Conservation (phyloP, 2,329 filamentous ascomycete genomes). For the Coccinonectria pachysandricola region DNA sequence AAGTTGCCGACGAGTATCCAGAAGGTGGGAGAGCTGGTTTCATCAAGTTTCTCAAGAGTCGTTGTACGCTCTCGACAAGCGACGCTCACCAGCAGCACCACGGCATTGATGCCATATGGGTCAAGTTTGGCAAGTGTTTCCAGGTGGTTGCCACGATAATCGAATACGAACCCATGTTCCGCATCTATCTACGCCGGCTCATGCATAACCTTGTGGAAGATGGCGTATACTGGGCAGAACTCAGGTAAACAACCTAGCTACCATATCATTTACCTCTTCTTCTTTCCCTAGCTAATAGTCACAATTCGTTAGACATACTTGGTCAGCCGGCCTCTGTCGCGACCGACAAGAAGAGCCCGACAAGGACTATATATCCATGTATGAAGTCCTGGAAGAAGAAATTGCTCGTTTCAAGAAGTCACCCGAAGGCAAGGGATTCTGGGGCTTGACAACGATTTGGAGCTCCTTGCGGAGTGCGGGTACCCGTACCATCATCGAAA, state of each 20-base stretch:
- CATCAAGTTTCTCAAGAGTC: conserved; percentile 62
- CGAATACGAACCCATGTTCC: conserved; percentile 85
- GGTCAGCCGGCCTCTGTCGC: conserved; percentile 59
- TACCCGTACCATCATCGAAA: conserved; percentile 58
- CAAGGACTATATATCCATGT: conserved; percentile 56
- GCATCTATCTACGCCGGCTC: conserved; percentile 61
- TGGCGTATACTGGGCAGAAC: conserved; percentile 75
- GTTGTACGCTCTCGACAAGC: conserved; percentile 59
- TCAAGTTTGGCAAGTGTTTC: conserved; percentile 70
- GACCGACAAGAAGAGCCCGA: conserved; percentile 57
- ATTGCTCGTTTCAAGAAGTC: conserved; percentile 63
- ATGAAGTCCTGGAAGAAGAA: conserved; percentile 67
- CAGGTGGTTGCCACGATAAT: conserved; percentile 62
- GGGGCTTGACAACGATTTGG: conserved; percentile 80
- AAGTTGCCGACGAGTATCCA: conserved; percentile 66
- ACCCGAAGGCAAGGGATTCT: conserved; percentile 64
- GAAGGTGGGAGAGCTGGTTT: conserved; percentile 62
- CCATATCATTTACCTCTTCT: not conserved
- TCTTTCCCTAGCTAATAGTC: not conserved
- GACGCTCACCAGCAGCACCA: conserved; percentile 74
- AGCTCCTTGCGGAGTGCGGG: conserved; percentile 57
- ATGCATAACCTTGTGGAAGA: conserved; percentile 66
- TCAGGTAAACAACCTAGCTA: conserved; percentile 48
- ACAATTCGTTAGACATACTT: no score
- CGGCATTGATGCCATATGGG: conserved; percentile 75